Evolutionary conservation across 345 rosid species (phyloP), one percentile per base, ranked within the genome.

Genomic region (Iberis pinnata): DNA sequence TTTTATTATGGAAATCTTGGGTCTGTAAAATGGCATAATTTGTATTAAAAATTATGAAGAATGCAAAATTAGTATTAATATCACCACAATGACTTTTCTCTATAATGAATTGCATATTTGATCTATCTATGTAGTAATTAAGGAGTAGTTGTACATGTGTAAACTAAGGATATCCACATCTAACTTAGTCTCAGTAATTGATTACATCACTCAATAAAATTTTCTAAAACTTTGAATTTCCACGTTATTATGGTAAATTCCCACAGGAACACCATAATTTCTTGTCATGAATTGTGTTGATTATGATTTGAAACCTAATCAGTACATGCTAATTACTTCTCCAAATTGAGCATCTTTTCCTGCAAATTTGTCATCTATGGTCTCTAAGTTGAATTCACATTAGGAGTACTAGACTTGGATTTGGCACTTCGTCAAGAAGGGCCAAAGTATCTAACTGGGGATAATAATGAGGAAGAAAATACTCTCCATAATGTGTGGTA

Each of bases 401-500:
- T 50, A 49, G 16, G 9, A 48, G 53, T 48, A 48, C 53, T 48
- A 19, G 31, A 35, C 4, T 20, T 36, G 18, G 43, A 51, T 51
- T 51, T 51, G 56, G 19, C 56, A 6, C 18, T 51, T 2, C 13
- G 18, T 36, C 3, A 19, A 9, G 56, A 52, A 1, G 32, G 20
- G 6, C 20, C 32, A 20, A 2, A 52, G 19, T 31, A 18, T 13
- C 6, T 36, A 52, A 36, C 20, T 0, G 9, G n/a, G 4, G 5
- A 1, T 2, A 52, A 5, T 20, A 52, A 5, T n/a, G n/a, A 14
- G 9, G 43, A 52, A n/a, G 13, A 52, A 19, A 11, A 4, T 0
- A 0, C 4, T 19, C 18, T 51, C 8, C 29, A 19, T 51, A 13
- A 51, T 33, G 31, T 5, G n/a, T 51, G 29, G 29, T 42, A 51